A percentile compares a stretch with the other conserved stretches of the same genome.
These are phyloP conservation scores for Aspergillus egyptiacus DNA, from an alignment of 495 filamentous ascomycete species.

Conservation along the genomic window DNA sequence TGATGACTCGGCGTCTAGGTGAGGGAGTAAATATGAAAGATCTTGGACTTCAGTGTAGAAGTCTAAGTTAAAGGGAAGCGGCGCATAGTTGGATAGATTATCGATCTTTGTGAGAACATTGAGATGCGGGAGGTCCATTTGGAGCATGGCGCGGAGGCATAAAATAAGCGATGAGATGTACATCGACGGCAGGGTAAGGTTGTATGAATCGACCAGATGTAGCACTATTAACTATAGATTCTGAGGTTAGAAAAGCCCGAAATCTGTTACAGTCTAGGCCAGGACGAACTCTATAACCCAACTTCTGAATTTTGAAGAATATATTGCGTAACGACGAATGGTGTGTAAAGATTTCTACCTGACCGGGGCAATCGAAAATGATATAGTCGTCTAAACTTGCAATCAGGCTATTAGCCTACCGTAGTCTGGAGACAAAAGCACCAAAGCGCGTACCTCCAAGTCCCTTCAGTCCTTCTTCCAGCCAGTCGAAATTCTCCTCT, in stretches of 20 bases:
- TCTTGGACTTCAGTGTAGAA: conserved; percentile 99
- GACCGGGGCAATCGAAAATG: conserved; percentile 92
- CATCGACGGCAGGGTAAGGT: conserved; percentile 82
- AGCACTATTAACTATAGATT: conserved; percentile 71
- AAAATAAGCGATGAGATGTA: conserved; percentile 92
- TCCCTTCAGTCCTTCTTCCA: conserved; percentile 70
- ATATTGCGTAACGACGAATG: conserved; percentile 86
- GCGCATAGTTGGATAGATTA: conserved; percentile 71
- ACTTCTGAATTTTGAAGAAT: conserved; percentile 80
- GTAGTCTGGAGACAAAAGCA: neutral
- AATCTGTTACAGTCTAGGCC: neutral
- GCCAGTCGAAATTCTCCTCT: conserved; percentile 85
- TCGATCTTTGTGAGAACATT: conserved; percentile 98
- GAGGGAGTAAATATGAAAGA: conserved; percentile 73
- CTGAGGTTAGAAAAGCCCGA: conserved; percentile 20
- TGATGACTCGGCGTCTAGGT: conserved; percentile 58
- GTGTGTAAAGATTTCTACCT: conserved; percentile 95
- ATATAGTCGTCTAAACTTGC: conserved; percentile 71
- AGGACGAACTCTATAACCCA: conserved; percentile 77
- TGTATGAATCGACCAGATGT: conserved; percentile 87
- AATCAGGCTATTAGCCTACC: conserved; percentile 4
- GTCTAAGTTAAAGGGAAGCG: conserved; percentile 87
- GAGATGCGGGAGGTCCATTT: conserved; percentile 90
- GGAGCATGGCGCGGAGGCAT: conserved; percentile 90
- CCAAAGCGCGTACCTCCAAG: conserved; percentile 48